A percentile compares a stretch with the other conserved stretches of the same genome.
Conservation (phyloP, 371 early-diverging fungal genomes). For the Syncephalis plumigaleata region DNA sequence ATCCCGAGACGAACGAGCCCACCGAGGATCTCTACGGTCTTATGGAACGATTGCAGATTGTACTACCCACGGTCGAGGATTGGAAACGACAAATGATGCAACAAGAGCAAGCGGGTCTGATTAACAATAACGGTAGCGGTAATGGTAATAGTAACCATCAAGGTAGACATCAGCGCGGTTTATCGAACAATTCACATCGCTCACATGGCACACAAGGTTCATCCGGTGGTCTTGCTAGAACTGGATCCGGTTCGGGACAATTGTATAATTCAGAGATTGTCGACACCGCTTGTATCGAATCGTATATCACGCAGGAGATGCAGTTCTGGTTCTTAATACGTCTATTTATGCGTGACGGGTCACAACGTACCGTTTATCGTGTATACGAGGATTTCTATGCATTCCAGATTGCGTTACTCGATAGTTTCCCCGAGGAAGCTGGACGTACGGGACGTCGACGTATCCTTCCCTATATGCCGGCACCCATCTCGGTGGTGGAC, state of each 20-base stretch:
- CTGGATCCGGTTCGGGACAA: not conserved
- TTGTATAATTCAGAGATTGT: no score
- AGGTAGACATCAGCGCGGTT: not conserved
- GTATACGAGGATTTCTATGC: conserved; percentile 68
- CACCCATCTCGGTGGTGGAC: conserved; percentile 31
- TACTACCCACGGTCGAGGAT: conserved; percentile 46
- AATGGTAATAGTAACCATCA: not conserved
- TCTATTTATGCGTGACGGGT: conserved; percentile 25
- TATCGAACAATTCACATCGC: conserved; percentile 1
- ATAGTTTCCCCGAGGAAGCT: conserved; percentile 50
- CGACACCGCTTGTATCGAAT: conserved; percentile 33
- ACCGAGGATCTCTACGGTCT: conserved; percentile 30
- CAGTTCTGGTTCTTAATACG: conserved; percentile 52
- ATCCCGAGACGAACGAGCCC: conserved; percentile 36
- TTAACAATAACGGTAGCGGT: no score
- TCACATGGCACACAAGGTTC: conserved; percentile 4
- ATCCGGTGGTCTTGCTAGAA: not conserved
- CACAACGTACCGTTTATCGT: conserved; percentile 37
- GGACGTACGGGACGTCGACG: conserved; percentile 42
- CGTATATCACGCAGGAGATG: conserved; percentile 35
- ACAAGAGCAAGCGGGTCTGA: no score
- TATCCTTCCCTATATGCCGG: conserved; percentile 62
- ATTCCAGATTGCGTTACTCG: conserved; percentile 58
- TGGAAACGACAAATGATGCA: conserved; percentile 29
- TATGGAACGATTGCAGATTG: conserved; percentile 21